A percentile compares a stretch with the other conserved stretches of the same genome.
Conservation (phyloP, 768 basidiomycete species). For the Amanita molliuscula region DNA sequence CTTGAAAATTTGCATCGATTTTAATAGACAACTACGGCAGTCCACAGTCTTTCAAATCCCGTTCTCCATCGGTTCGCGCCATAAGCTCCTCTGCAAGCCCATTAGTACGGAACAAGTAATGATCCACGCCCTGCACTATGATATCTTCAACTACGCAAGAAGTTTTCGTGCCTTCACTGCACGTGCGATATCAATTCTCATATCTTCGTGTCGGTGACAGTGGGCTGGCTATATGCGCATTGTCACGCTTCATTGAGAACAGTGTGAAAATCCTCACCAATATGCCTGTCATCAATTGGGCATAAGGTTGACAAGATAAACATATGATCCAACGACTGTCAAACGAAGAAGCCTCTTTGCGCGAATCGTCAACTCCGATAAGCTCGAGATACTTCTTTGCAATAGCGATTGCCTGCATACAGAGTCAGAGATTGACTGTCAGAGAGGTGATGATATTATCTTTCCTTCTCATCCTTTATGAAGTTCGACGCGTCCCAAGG, state of each 20-base stretch:
- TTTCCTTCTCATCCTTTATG: constrained; percentile 5
- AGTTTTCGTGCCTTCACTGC: background rate
- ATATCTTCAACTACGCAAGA: too few relatives aligned
- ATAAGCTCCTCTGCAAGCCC: background rate
- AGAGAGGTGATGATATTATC: background rate
- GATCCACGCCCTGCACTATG: background rate
- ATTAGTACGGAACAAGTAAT: background rate
- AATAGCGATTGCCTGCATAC: background rate
- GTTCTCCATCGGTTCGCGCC: background rate
- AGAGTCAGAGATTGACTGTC: background rate
- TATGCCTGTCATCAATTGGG: background rate
- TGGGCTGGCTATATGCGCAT: background rate
- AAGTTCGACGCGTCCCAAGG: constrained; percentile 2
- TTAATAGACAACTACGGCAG: constrained; percentile 1
- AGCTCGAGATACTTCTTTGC: background rate
- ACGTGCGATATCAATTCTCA: background rate
- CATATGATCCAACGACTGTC: background rate
- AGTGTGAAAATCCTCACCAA: background rate
- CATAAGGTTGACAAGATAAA: constrained; percentile 1
- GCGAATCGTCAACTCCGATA: background rate
- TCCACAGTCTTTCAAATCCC: background rate
- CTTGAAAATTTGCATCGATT: background rate
- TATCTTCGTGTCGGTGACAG: constrained; percentile 3
- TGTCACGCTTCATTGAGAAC: background rate
- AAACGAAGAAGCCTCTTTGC: background rate